These are phyloP conservation scores for Telopea speciosissima DNA, from an alignment of 177 flowering plant genomes.

Conservation along the genomic window DNA sequence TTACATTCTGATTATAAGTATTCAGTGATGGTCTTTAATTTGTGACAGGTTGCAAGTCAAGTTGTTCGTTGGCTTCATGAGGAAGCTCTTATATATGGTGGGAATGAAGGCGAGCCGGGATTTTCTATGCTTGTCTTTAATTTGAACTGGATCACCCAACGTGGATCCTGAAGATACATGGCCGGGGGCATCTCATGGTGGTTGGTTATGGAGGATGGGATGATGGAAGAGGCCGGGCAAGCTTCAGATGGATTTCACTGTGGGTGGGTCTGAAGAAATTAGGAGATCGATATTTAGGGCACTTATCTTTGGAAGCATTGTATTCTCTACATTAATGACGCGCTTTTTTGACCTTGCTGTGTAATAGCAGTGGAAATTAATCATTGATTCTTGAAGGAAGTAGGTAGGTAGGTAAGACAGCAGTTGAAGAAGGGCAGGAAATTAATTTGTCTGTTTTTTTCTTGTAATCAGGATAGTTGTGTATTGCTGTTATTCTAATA, in stretches of 20 bases:
- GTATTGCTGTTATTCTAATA: too few species aligned
- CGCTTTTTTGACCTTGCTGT: slow-evolving; percentile 73
- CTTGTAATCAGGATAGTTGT: too few species aligned
- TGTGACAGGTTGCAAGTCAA: slow-evolving; percentile 80
- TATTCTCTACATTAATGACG: slow-evolving; percentile 70
- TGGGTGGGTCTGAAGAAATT: slow-evolving; percentile 40
- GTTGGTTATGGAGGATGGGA: slow-evolving; percentile 53
- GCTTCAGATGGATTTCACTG: slow-evolving; percentile 26
- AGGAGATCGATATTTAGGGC: slow-evolving; percentile 56
- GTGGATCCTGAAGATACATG: slow-evolving; percentile 58
- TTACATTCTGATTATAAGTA: background rate
- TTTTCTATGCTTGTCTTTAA: slow-evolving; percentile 58
- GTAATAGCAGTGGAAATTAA: slow-evolving; percentile 44
- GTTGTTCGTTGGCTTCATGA: slow-evolving; percentile 77
- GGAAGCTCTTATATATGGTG: slow-evolving; percentile 73
- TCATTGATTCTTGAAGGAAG: slow-evolving; percentile 16
- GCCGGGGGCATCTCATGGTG: slow-evolving; percentile 84
- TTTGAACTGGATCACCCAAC: slow-evolving; percentile 77
- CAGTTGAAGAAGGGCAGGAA: too few species aligned
- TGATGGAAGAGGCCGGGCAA: slow-evolving; percentile 40
- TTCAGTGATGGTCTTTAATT: background rate
- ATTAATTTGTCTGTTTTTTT: too few species aligned
- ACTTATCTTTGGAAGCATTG: slow-evolving; percentile 11
- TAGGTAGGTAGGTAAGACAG: too few species aligned
- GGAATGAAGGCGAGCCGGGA: slow-evolving; percentile 85